phyloP scores from a whole-genome alignment of 345 rosid species.

The Rhodomyrtus tomentosa region DNA sequence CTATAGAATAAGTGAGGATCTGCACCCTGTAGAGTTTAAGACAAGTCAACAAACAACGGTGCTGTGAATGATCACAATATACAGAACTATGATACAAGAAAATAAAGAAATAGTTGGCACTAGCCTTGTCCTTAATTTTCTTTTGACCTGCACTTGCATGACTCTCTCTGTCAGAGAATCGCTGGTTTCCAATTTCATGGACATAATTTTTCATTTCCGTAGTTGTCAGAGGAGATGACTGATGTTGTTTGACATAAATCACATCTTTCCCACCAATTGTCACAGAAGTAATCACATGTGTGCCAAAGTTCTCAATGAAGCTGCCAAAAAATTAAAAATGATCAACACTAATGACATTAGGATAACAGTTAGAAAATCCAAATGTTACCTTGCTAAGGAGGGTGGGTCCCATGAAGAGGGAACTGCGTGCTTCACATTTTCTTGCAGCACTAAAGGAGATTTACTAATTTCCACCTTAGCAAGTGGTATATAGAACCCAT shows the following conservation, averaged over 20 bases:
- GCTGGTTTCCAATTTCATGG: conserved; percentile 56
- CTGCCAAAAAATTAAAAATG: conserved; percentile 22
- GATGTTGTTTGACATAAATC: conserved; percentile 62
- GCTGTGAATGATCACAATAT: background rate
- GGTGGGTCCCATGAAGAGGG: conserved; percentile 58
- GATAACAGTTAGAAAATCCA: background rate
- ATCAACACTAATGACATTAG: conserved; percentile 5
- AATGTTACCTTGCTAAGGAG: conserved; percentile 47
- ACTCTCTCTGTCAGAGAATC: conserved; percentile 34
- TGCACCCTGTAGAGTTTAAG: conserved; percentile 27
- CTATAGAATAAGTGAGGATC: conserved; percentile 61
- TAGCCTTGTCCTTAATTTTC: conserved; percentile 61
- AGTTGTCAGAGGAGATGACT: conserved; percentile 48
- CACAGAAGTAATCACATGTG: conserved; percentile 56
- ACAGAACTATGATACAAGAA: background rate
- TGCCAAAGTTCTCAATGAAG: conserved; percentile 64
- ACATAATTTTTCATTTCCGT: conserved; percentile 50
- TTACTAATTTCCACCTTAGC: conserved; percentile 42
- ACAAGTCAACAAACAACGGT: background rate
- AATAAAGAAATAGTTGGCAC: conserved; percentile 10
- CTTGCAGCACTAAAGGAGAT: conserved; percentile 26
- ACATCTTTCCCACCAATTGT: conserved; percentile 75
- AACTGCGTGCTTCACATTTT: conserved; percentile 36
- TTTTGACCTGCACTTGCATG: conserved; percentile 37
- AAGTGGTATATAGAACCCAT: conserved; percentile 51